Evolutionary conservation across 2,329 filamentous ascomycete genomes (phyloP).

Genomic region (Alternaria atra): DNA sequence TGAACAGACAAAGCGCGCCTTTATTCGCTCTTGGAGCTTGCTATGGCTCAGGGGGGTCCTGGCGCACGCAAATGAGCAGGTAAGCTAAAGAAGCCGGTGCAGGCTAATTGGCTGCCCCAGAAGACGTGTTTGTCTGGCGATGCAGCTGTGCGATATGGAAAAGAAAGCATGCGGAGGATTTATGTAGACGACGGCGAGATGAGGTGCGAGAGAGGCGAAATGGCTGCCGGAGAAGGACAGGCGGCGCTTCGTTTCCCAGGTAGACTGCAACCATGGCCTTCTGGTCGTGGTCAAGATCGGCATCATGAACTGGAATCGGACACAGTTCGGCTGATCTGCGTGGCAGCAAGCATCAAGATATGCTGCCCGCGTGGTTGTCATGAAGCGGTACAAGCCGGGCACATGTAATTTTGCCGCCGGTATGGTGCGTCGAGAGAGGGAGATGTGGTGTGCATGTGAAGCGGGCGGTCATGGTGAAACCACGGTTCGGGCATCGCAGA

Average conservation of each 20-base stretch:
- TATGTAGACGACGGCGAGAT: not conserved
- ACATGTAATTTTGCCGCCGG: slow-evolving; percentile 3
- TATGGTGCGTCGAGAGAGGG: not conserved
- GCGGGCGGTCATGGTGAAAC: slow-evolving; percentile 1
- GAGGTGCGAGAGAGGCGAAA: not conserved
- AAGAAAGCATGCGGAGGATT: not conserved
- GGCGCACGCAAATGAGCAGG: slow-evolving; percentile 41
- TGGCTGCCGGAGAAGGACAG: slow-evolving; percentile 11
- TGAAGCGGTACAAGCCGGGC: slow-evolving; percentile 10
- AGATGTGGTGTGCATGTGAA: slow-evolving; percentile 3
- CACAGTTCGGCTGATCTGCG: slow-evolving; percentile 17
- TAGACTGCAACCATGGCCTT: not conserved
- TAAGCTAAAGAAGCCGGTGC: slow-evolving; percentile 17
- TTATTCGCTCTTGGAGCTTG: slow-evolving; percentile 10
- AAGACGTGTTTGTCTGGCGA: slow-evolving; percentile 5
- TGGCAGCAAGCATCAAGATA: slow-evolving; percentile 8
- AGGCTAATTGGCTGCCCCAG: slow-evolving; percentile 9
- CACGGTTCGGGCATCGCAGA: not conserved
- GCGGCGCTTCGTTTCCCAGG: not conserved
- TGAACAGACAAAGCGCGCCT: slow-evolving; percentile 11
- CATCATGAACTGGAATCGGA: slow-evolving; percentile 11
- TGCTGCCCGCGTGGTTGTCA: not conserved
- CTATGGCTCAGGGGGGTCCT: slow-evolving; percentile 24
- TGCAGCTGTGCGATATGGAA: slow-evolving; percentile 8
- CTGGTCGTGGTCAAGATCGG: slow-evolving; percentile 13